These are phyloP conservation scores for Ascomycota sp. DNA, from an alignment of 2,329 filamentous ascomycete genomes.

Conservation along the genomic window DNA sequence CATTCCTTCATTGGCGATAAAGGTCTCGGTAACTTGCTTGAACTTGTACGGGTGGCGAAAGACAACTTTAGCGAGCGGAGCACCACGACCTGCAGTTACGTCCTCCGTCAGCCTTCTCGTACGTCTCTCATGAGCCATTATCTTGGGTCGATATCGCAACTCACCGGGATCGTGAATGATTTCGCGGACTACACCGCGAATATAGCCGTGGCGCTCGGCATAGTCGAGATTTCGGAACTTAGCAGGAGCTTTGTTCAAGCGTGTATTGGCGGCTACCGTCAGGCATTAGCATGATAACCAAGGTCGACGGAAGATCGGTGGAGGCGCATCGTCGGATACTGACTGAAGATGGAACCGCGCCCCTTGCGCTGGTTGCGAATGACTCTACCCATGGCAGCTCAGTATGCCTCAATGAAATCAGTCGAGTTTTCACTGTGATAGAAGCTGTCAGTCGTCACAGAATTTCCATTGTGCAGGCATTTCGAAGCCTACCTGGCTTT, in stretches of 20 bases:
- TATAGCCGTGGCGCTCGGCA: conserved; percentile 90
- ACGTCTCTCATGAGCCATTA: neutral
- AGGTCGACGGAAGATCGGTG: conserved; percentile 4
- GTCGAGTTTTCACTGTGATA: conserved; percentile 10
- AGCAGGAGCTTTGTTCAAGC: conserved; percentile 64
- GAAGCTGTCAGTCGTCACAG: conserved; percentile 2
- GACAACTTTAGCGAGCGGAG: conserved; percentile 84
- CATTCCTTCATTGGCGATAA: conserved; percentile 99
- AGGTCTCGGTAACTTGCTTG: conserved; percentile 95
- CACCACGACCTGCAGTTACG: conserved; percentile 42
- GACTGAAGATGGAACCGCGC: conserved; percentile 35
- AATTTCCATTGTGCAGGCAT: neutral
- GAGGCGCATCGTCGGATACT: conserved; percentile 11
- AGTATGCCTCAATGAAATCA: conserved; percentile 13
- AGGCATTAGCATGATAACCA: conserved; percentile 10
- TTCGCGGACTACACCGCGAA: conserved; percentile 92
- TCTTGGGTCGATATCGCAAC: conserved; percentile 5
- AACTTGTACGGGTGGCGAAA: conserved; percentile 98
- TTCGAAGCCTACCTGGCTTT: conserved; percentile 15
- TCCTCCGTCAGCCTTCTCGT: conserved; percentile 8
- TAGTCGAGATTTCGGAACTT: conserved; percentile 95
- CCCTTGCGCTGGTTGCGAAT: conserved; percentile 46
- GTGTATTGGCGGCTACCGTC: conserved; percentile 49
- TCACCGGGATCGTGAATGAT: conserved; percentile 91
- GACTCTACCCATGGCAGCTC: conserved; percentile 30